A percentile compares a stretch with the other conserved stretches of the same genome.
phyloP scores from a whole-genome alignment of 164 flowering plant genomes.

The Sextonia rubra region DNA sequence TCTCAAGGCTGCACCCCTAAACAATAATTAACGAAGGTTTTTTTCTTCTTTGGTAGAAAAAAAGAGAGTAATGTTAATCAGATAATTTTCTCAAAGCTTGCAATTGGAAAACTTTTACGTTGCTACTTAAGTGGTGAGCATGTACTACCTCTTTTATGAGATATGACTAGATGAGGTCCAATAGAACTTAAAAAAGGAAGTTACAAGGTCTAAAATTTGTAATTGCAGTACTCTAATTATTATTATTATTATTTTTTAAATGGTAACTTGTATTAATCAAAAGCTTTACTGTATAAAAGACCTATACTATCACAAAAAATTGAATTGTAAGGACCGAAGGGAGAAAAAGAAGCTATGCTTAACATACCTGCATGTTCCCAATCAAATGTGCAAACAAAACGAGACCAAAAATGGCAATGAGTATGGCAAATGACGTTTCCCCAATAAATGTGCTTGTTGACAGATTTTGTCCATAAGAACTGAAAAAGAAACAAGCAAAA shows the following conservation, averaged over 20 bases:
- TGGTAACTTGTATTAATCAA: too few species aligned
- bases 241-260: too few species aligned
- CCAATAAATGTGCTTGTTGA: conserved; percentile 76
- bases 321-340: background rate
- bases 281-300: too few species aligned
- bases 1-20: background rate
- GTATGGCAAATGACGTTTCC: conserved; percentile 85
- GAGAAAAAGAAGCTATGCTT: background rate
- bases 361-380: conserved; percentile 93
- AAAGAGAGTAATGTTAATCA: too few species aligned
- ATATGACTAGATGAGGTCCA: too few species aligned
- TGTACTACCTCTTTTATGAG: background rate
- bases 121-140: background rate
- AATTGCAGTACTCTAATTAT: background rate
- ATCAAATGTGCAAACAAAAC: conserved; percentile 92
- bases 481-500: conserved; percentile 21
- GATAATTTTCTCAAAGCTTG: too few species aligned
- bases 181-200: too few species aligned
- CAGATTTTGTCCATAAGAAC: conserved; percentile 91
- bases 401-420: conserved; percentile 82
- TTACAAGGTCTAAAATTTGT: background rate
- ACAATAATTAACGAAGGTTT: background rate
- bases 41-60: too few species aligned
- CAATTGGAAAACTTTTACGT: too few species aligned
- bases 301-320: background rate